Base-by-base conservation (phyloP, 208 protist genomes). In the Trypanosoma conorhini region DNA sequence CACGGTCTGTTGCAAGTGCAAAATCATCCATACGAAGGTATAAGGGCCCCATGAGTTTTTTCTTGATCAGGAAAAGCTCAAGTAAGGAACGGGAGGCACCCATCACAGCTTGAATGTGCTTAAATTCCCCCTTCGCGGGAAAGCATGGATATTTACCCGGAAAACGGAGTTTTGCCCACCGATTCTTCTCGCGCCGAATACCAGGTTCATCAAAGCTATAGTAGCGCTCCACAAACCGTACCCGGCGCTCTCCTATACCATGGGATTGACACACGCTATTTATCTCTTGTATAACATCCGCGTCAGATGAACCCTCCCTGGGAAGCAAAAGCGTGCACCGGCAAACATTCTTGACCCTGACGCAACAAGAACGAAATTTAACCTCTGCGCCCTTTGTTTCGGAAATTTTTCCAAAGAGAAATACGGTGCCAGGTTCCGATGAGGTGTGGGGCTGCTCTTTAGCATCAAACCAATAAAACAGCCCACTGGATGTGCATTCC, bases 1-100 rank as follows among this genome's bases (percentile, higher is more conserved):
- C 72, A 40, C 75, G 87, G 9, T 72, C 71, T 22, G 69, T 58
- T 13, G 78, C 72, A 3, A 67, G 55, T n/a, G 70, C 54, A 44
- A 88, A 74, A 21, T 77, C 72, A 1, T 61, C 50, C 12, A 98
- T 66, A 7, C 66, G 62, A 42, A 99, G 66, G 81, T 91, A 99
- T 67, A 78, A 91, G 22, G 98, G 98, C 1, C 98, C 98, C 88
- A 94, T 98, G 17, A 99, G 73, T 61, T 88, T 92, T 42, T 86
- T 83, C 68, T 98, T 97, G 9, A 99, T 57, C 0, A 99, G 62
- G 63, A 99, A 97, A 8, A 94, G 70, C 84, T 99, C 97, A n/a
- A 98, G 70, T 17, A 96, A 72, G 30, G 83, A 93, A 5, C 83
- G 81, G 26, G 82, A 78, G 0, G 88, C 76, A 50, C 96, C 96